Base-by-base conservation (phyloP, 2,329 filamentous ascomycete genomes). In the Calonectria ilicicola region DNA sequence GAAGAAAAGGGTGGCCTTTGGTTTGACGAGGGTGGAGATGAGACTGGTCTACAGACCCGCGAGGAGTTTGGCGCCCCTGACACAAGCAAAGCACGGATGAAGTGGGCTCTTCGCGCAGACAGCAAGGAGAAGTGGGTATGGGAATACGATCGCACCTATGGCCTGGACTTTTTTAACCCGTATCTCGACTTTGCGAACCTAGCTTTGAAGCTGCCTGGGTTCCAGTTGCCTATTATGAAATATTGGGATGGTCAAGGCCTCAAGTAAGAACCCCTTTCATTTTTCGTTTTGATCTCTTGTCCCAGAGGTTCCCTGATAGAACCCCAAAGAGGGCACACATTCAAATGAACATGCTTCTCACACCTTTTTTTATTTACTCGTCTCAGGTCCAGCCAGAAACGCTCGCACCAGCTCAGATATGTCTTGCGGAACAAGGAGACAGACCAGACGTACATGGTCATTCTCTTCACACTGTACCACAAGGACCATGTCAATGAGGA, bases 321-420 rank as follows among this genome's bases (percentile, higher is more conserved):
- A 19, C 12, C 21, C 2, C 5, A 27, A 27, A 42, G 17, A 9
- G 47, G 60, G n/a, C 32, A 53, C 44, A 12, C 77, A 72, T 81
- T 77, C 81, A 65, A 53, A 60, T 66, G 71, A 60, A 42, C 65
- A 65, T 71, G 46, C 76, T 71, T 76, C 72, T 78, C 70, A 75
- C 73, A 65, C 69, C 67, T 69, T 68, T 70, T 64, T 47, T 58
- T 73, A 58, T 76, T 80, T 76, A 78, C 78, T 72, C 44, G 70
- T 70, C 65, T 51, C 70, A 81, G 82, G 78, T 77, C 80, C 62
- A 74, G 72, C 62, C 79, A 79, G 79, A 89, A 91, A 82, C 94
- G 94, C 88, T 93, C 94, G 87, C 94, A 97, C 85, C 89, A 92
- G 77, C 90, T 97, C 85, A 96, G 96, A 89, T 98, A 98, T 85